A percentile compares a stretch with the other conserved stretches of the same genome.
These are phyloP conservation scores for Salinomyces thailandicus DNA, from an alignment of 2,329 filamentous ascomycete genomes.

Conservation along the genomic window DNA sequence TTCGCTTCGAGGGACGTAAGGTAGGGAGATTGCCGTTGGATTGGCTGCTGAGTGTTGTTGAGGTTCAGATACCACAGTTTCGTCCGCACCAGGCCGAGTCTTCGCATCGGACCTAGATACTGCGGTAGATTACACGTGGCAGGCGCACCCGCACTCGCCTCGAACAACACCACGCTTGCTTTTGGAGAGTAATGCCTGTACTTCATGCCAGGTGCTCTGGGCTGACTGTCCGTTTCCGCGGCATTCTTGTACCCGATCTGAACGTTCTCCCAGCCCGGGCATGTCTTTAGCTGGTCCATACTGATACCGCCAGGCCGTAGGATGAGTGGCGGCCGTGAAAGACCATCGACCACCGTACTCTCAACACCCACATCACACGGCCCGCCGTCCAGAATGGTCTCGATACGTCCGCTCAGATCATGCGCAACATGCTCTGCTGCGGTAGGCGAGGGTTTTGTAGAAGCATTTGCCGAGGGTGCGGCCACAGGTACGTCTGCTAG, in stretches of 20 bases:
- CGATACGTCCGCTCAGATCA: slow-evolving; percentile 72
- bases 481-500: slow-evolving; percentile 69
- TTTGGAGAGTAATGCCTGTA: slow-evolving; percentile 95
- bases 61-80: slow-evolving; percentile 23
- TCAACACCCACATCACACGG: slow-evolving; percentile 82
- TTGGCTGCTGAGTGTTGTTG: not conserved
- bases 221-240: slow-evolving; percentile 53
- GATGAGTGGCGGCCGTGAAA: slow-evolving; percentile 69
- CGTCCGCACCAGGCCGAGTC: slow-evolving; percentile 32
- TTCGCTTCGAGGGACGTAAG: not conserved
- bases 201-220: slow-evolving; percentile 93
- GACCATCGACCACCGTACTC: slow-evolving; percentile 89
- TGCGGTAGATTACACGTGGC: slow-evolving; percentile 21
- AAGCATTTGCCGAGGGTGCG: slow-evolving; percentile 88
- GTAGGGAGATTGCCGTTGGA: not conserved
- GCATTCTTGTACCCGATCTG: slow-evolving; percentile 69
- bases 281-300: slow-evolving; percentile 63
- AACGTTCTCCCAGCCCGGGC: slow-evolving; percentile 71
- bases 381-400: slow-evolving; percentile 81
- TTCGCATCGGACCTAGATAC: slow-evolving; percentile 16
- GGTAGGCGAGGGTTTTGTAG: slow-evolving; percentile 85
- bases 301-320: slow-evolving; percentile 80
- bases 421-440: slow-evolving; percentile 80
- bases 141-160: slow-evolving; percentile 38
- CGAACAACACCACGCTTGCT: slow-evolving; percentile 63